Evolutionary conservation across 164 flowering plant species (phyloP).

Genomic region (Umbilicus rupestris): DNA sequence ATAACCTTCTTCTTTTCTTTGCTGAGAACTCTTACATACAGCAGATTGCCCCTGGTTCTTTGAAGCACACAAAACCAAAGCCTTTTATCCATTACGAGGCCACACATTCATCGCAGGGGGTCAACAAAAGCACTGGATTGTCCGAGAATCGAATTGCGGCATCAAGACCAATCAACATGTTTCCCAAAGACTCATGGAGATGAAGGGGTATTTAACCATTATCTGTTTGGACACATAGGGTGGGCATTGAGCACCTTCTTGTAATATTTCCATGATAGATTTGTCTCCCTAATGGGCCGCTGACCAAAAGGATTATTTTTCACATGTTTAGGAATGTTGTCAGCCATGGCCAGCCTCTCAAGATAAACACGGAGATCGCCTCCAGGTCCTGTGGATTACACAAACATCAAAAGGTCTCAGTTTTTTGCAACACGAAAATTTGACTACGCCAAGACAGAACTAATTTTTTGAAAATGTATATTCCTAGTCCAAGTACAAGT

Average conservation of each 20-base stretch:
- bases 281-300: slow-evolving; percentile 30
- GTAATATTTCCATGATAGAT: slow-evolving; percentile 37
- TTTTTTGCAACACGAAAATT: neutral
- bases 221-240: neutral
- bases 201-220: neutral
- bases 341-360: slow-evolving; percentile 34
- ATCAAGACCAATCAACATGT: neutral
- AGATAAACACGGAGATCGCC: slow-evolving; percentile 45
- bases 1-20: too few species aligned
- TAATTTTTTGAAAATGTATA: neutral
- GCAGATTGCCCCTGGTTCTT: too few species aligned
- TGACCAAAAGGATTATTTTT: slow-evolving; percentile 49
- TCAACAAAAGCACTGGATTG: neutral
- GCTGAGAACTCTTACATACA: too few species aligned
- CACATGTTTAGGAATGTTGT: slow-evolving; percentile 41
- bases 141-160: neutral
- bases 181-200: neutral
- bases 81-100: too few species aligned
- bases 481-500: neutral
- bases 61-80: too few species aligned
- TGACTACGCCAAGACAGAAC: neutral
- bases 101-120: too few species aligned
- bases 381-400: slow-evolving; percentile 32
- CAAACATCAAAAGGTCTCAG: neutral
- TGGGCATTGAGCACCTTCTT: slow-evolving; percentile 11